Percentiles rank a stretch among this genome's conserved stretches.
These are phyloP conservation scores for Leccinum angustisporum DNA, from an alignment of 1,284 basidiomycete species.

Conservation along the genomic window DNA sequence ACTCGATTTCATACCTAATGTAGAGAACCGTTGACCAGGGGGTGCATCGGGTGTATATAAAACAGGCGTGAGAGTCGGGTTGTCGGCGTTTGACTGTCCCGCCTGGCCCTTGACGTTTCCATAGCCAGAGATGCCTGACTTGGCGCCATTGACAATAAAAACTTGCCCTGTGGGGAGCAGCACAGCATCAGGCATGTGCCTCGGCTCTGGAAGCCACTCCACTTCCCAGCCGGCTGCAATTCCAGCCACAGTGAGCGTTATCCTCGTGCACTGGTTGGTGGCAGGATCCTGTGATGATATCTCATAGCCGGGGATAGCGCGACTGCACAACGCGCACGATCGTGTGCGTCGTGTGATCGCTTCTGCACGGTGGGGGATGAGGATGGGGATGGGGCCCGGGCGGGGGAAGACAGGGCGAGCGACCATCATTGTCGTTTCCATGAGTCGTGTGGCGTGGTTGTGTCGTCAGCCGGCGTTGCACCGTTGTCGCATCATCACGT, in stretches of 20 bases:
- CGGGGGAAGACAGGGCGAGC: no score
- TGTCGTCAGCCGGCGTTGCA: no score
- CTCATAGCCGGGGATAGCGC: conserved; percentile 49
- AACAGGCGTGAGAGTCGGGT: conserved; percentile 72
- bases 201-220: conserved; percentile 71
- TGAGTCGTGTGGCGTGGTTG: no score
- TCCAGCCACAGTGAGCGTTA: conserved; percentile 63
- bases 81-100: conserved; percentile 76
- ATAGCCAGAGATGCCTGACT: conserved; percentile 79
- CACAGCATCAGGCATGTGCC: conserved; percentile 80
- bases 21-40: conserved; percentile 62
- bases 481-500: no score
- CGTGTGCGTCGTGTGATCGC: no score
- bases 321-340: no score
- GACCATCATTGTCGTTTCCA: no score
- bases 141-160: conserved; percentile 76
- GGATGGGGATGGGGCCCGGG: no score
- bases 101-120: conserved; percentile 73
- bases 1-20: conserved; percentile 62
- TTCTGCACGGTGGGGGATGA: no score
- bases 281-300: conserved; percentile 72
- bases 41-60: conserved; percentile 71
- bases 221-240: conserved; percentile 72
- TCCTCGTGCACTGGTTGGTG: conserved; percentile 70
- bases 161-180: conserved; percentile 79